Base-by-base conservation (phyloP, 352 stramenopile species). In the Hyaloperonospora brassicae region DNA sequence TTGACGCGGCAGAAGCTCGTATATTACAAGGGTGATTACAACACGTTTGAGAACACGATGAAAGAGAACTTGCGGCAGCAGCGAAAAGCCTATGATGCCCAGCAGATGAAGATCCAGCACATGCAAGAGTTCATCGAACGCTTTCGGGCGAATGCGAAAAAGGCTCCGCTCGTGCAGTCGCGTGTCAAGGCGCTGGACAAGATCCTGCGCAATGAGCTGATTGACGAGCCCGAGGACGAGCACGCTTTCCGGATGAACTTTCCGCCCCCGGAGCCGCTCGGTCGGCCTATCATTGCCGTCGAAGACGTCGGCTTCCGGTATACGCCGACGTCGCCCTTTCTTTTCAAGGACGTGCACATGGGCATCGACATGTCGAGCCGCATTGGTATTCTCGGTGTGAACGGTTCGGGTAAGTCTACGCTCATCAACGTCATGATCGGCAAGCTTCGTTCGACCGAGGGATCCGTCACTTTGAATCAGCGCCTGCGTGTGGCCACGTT, bases 81-180 rank as follows among this genome's bases (percentile, higher is more conserved):
- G 55, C 89, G 93, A 70, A 93, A 91, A 70, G 79, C 79, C 31
- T 93, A 89, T 63, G 80, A 93, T 31, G 80, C 80, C 14, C 80
- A 93, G 62, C 80, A 91, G 63, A 85, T 91, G 71, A 91, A 91
- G 71, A 89, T 91, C 44, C 70, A 81, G 55, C 95, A 98, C 73
- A 97, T 98, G 91, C 96, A 97, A 79, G 92, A 98, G 58, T 98
- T 98, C 54, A 97, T 98, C 57, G 86, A 97, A 62, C 96, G 95
- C 59, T 98, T 98, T 73, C 68, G 88, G 54, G 92, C 79, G 52
- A 98, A 97, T 76, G 95, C 94, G 23, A 98, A 97, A 72, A 91
- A 96, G 50, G 95, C 96, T 13, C 93, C 93, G 42, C 78, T 97
- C 2, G 95, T 98, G 47, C 96, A 99, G 78, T 97, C 82, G 62